Evolutionary conservation across 164 flowering plant genomes (phyloP).

Genomic region (Magnolia officinalis): DNA sequence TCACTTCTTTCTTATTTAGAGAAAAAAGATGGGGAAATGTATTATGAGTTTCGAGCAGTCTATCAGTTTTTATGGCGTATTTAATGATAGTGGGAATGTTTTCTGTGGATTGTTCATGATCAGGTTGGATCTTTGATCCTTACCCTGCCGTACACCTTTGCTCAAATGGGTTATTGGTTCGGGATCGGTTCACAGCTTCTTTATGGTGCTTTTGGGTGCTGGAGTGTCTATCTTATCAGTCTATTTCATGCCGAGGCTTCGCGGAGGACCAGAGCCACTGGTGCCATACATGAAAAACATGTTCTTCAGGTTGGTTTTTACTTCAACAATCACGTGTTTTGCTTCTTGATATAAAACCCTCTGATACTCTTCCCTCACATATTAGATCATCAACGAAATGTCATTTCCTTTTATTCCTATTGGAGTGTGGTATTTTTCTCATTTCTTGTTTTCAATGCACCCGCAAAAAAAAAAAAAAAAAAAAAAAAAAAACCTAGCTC

Average conservation of each 20-base stretch:
- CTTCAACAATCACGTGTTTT: neutral
- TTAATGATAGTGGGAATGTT: neutral
- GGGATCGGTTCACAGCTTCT: conserved; percentile 6
- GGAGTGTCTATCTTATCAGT: conserved; percentile 13
- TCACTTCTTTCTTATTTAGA: neutral
- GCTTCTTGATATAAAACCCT: neutral
- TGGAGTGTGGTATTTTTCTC: neutral
- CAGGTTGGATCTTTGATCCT: conserved; percentile 14
- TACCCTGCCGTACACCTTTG: conserved; percentile 14
- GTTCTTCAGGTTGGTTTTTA: conserved; percentile 1
- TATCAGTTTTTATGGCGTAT: neutral
- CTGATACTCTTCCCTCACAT: neutral
- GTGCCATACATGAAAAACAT: conserved; percentile 12
- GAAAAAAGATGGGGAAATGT: neutral
- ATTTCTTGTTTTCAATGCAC: no score
- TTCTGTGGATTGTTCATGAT: neutral
- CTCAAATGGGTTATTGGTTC: conserved; percentile 9
- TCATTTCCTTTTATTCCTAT: neutral
- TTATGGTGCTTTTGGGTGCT: conserved; percentile 12
- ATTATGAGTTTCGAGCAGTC: neutral
- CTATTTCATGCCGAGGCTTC: conserved; percentile 14
- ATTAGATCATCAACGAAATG: no score
- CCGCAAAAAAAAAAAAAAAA: no score
- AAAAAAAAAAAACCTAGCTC: neutral
- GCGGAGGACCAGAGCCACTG: conserved; percentile 1